Percentiles rank a stretch among this genome's conserved stretches.
phyloP scores from a whole-genome alignment of 352 stramenopile species.

The Phytophthora podocarpi region DNA sequence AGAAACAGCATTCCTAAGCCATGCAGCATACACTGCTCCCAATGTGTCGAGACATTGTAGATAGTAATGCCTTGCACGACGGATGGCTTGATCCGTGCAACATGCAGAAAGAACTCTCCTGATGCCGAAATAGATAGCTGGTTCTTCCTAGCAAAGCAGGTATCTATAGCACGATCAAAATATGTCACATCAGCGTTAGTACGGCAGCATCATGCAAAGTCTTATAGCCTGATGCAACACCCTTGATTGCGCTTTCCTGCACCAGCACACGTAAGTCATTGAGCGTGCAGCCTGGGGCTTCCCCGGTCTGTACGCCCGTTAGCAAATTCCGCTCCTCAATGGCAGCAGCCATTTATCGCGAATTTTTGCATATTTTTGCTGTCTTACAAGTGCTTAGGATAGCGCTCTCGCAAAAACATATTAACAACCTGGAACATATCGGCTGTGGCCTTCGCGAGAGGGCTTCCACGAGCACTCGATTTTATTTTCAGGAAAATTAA shows the following conservation, averaged over 20 bases:
- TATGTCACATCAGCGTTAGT: not conserved
- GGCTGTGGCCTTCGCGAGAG: no score
- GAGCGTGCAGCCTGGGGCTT: conserved; percentile 22
- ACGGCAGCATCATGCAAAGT: no score
- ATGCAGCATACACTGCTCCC: not conserved
- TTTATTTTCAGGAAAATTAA: no score
- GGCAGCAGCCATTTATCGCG: conserved; percentile 24
- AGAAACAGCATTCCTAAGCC: not conserved
- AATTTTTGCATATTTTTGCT: no score
- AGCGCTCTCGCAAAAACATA: no score
- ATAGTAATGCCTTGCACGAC: no score
- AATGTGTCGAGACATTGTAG: not conserved
- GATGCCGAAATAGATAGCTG: not conserved
- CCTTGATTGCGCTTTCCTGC: not conserved
- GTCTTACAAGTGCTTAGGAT: no score
- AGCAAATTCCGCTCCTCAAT: conserved; percentile 30
- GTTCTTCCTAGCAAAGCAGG: not conserved
- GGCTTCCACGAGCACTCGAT: no score
- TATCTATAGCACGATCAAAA: not conserved
- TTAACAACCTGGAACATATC: no score
- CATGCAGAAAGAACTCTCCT: no score
- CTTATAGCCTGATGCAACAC: not conserved
- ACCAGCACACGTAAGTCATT: conserved; percentile 18
- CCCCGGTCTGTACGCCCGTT: conserved; percentile 14
- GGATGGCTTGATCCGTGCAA: no score